Base-by-base conservation (phyloP, 306 rosid genomes). In the Rosa multiflora region DNA sequence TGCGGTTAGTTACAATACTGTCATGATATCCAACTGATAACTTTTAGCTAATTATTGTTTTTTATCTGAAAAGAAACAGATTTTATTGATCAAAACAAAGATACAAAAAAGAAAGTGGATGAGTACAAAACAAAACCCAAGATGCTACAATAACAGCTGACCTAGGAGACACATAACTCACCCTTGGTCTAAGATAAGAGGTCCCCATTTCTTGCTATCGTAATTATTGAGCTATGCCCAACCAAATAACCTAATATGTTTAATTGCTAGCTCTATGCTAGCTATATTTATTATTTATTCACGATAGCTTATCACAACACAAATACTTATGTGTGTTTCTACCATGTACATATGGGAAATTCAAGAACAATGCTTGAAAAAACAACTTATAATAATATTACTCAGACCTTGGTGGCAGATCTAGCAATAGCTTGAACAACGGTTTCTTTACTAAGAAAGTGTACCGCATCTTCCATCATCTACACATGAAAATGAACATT, bases 381-480 rank as follows among this genome's bases (percentile, higher is more conserved):
- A 55, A 70, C 17, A 44, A 15, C 26, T 73, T 48, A 47, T 4
- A 73, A 66, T 35, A 82, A 8, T 42, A 62, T 49, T 55, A 78
- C 42, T 55, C 91, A 72, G 52, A 93, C 99, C 98, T 96, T 96
- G 53, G 99, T 96, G 52, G 98, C 97, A 55, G 99, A 96, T 81
- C 99, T 89, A 85, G 99, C 91, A 77, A 93, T 96, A 82, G 99
- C 96, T 82, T 96, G 99, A 82, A 93, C 82, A 85, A 93, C 76
- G 15, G 98, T 96, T 88, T 96, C 99, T 86, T 91, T 96, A 82
- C 99, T 76, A 66, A 96, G 99, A 82, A 96, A 96, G 83, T 89
- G 98, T 29, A 96, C 99, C 20, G 97, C 96, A 83, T 96, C 99
- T 86, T 96, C 97, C 97, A 96, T 91, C 94, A 82, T 93, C 99